Percentiles rank a stretch among this genome's conserved stretches.
These are phyloP conservation scores for Rubia occidens DNA, from an alignment of 305 asterid species.

Conservation along the genomic window DNA sequence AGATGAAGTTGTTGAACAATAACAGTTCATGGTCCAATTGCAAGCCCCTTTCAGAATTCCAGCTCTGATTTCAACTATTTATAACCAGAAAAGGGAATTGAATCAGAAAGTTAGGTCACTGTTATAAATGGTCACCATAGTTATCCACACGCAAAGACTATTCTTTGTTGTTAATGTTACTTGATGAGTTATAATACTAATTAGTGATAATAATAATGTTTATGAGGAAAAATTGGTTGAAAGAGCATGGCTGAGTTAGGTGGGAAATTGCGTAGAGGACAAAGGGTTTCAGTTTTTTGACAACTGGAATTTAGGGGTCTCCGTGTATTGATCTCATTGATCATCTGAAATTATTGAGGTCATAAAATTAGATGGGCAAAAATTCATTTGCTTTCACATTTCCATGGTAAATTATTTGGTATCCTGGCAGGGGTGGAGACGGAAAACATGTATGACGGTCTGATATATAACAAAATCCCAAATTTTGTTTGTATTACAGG, in stretches of 20 bases:
- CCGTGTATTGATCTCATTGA: neutral
- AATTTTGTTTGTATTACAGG: too few species aligned
- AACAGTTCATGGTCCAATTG: slow-evolving; percentile 16
- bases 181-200: neutral
- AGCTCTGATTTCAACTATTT: neutral
- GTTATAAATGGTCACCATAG: slow-evolving; percentile 2
- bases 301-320: neutral
- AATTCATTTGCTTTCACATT: too few species aligned
- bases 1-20: slow-evolving; percentile 33
- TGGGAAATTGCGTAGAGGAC: neutral
- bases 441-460: too few species aligned
- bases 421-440: too few species aligned
- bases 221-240: neutral
- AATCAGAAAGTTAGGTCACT: slow-evolving; percentile 1
- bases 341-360: neutral
- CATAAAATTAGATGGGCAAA: neutral
- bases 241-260: neutral
- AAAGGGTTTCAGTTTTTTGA: neutral
- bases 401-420: too few species aligned
- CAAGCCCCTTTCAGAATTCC: neutral
- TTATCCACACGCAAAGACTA: slow-evolving; percentile 14
- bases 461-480: too few species aligned
- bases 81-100: neutral
- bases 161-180: neutral
- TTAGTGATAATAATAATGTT: neutral